Base-by-base conservation (phyloP, 371 early-diverging fungal species). In the Mortierella sp. region DNA sequence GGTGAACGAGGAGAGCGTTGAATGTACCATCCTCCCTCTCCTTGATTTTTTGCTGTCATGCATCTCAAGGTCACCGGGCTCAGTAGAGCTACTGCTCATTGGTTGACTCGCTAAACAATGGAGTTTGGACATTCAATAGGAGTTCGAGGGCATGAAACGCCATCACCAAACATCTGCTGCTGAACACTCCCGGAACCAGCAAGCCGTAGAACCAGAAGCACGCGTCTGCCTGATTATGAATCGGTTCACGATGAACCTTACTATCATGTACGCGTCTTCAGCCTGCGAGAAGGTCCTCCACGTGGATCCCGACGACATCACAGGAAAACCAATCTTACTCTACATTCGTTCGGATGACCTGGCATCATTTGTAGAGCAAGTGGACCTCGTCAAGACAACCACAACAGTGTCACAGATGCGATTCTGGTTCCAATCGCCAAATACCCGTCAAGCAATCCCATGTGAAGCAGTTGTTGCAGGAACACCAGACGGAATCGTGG, bases 351-450 rank as follows among this genome's bases (percentile, higher is more conserved):
- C 65, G 3, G 66, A 66, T 16, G 72, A 72, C 34, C 45, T 65
- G 28, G 41, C 37, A 10, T 49, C 57, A 12, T 64, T 72, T 41
- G 62, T 61, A 5, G 65, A 59, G 24, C 61, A 72, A 17, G 39
- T 66, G 41, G 72, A 66, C 43, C 34, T 66, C 14, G 57, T 61
- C 34, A 72, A 61, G 29, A 21, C 72, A 2, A 48, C 62, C 2
- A 44, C 55, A 12, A 40, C 61, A 4, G 57, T 72, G n/a, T 50
- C 60, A 5, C 61, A 72, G 10, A 68, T 68, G 57, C 51, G 57
- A 14, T 68, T 68, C 56, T 68, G 68, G 68, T 68, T 68, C 49
- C 68, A 68, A 21, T 68, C 68, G 6, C 68, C 68, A 12, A 68
- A 52, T 21, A 28, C 2, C 3, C 41, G 34, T 0, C 53, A 53